Evolutionary conservation across 495 filamentous ascomycete genomes (phyloP).

Genomic region (Thermothielavioides terrestris): DNA sequence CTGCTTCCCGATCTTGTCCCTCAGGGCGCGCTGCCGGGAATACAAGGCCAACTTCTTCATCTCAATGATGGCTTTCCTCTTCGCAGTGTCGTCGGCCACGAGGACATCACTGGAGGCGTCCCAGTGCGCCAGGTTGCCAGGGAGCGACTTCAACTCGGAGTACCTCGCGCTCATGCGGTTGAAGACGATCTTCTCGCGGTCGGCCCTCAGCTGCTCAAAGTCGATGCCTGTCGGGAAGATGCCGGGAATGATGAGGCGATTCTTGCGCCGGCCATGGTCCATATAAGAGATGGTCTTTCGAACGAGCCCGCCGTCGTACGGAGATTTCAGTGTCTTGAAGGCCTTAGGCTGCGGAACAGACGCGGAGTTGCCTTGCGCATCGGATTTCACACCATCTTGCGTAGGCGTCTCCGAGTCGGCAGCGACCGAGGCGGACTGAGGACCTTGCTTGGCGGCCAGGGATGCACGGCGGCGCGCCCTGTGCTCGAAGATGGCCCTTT

Average conservation of each 20-base stretch:
- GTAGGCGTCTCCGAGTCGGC: conserved; percentile 44
- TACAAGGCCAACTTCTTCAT: conserved; percentile 77
- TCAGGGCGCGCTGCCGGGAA: conserved; percentile 73
- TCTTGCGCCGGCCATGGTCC: conserved; percentile 63
- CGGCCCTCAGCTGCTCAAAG: conserved; percentile 69
- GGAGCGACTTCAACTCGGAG: conserved; percentile 68
- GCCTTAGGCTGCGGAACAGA: conserved; percentile 26
- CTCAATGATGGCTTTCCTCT: conserved; percentile 85
- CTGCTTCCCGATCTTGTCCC: conserved; percentile 75
- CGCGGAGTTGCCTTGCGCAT: conserved; percentile 23
- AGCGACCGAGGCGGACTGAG: conserved; percentile 29
- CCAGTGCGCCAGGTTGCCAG: conserved; percentile 75
- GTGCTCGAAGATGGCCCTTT: conserved; percentile 65
- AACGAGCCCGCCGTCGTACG: conserved; percentile 47
- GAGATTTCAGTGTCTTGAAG: conserved; percentile 56
- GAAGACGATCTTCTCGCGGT: conserved; percentile 78
- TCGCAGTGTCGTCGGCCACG: conserved; percentile 70
- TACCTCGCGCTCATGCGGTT: conserved; percentile 81
- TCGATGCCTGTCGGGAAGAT: conserved; percentile 84
- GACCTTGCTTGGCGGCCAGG: conserved; percentile 46
- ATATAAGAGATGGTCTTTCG: conserved; percentile 59
- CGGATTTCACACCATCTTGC: conserved; percentile 39
- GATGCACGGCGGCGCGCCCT: conserved; percentile 55
- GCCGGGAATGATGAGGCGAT: conserved; percentile 69
- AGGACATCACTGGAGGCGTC: conserved; percentile 66